phyloP scores from a whole-genome alignment of 2,329 filamentous ascomycete species.

The Aureobasidium uvarum region DNA sequence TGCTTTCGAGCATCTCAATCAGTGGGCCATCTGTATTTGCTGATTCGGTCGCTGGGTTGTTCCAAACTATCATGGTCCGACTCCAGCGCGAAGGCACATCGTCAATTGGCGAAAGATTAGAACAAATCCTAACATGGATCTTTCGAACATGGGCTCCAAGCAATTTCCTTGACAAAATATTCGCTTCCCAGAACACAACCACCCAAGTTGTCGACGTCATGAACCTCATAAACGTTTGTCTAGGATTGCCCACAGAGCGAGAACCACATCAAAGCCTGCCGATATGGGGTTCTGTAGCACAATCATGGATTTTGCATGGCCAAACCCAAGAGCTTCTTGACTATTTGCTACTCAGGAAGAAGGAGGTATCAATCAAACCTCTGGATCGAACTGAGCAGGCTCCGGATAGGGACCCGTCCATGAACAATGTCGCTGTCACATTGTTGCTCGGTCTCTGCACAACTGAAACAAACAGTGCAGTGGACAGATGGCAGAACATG shows the following conservation, averaged over 20 bases:
- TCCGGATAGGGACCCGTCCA: background rate
- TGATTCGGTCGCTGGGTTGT: slow-evolving; percentile 75
- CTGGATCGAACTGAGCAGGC: background rate
- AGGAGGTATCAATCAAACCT: background rate
- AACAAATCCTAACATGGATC: slow-evolving; percentile 76
- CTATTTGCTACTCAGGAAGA: slow-evolving; percentile 49
- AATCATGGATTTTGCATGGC: slow-evolving; percentile 45
- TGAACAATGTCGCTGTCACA: background rate
- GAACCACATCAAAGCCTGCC: slow-evolving; percentile 37
- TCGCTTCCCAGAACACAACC: slow-evolving; percentile 62
- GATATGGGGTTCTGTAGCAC: slow-evolving; percentile 44
- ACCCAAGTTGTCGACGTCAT: slow-evolving; percentile 66
- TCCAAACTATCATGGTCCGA: slow-evolving; percentile 65
- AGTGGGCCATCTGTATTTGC: slow-evolving; percentile 75
- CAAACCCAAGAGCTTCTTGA: slow-evolving; percentile 45
- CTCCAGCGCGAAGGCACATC: slow-evolving; percentile 67
- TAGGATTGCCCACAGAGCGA: slow-evolving; percentile 49
- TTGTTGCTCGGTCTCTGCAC: slow-evolving; percentile 19
- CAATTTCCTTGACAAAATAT: slow-evolving; percentile 59
- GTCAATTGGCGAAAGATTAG: slow-evolving; percentile 64
- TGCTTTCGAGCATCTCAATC: slow-evolving; percentile 73
- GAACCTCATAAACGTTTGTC: slow-evolving; percentile 67
- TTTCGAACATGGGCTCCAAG: slow-evolving; percentile 79
- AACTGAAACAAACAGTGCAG: slow-evolving; percentile 3
- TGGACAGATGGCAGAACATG: slow-evolving; percentile 18